Conservation (phyloP, 2,329 filamentous ascomycete species). For the Trichoderma atroviride region DNA sequence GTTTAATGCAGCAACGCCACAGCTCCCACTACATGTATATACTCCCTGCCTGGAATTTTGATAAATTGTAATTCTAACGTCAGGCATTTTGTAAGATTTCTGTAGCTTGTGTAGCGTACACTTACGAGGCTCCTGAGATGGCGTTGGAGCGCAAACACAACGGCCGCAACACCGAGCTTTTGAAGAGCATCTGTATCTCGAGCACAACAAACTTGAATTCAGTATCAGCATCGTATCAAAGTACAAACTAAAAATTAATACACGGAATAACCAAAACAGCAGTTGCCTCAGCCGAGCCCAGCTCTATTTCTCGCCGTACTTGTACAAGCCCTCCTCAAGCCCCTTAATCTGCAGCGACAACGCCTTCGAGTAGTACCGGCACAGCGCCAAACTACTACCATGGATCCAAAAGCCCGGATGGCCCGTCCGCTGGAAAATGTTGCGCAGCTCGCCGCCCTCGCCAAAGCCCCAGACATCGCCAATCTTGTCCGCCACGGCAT, state of each 20-base stretch:
- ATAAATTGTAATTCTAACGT: neutral
- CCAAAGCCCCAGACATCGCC: conserved; percentile 66
- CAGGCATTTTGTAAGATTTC: too few species aligned
- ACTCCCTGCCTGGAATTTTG: neutral
- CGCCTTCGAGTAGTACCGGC: conserved; percentile 60
- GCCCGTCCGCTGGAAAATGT: conserved; percentile 61
- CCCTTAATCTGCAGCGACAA: conserved; percentile 58
- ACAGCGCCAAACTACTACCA: conserved; percentile 65
- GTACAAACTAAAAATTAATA: neutral
- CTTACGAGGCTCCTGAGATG: too few species aligned
- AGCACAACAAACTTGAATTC: neutral
- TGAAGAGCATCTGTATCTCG: too few species aligned
- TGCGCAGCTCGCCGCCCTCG: conserved; percentile 57
- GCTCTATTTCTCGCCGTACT: conserved; percentile 38
- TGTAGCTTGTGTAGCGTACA: too few species aligned
- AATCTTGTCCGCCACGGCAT: conserved; percentile 60
- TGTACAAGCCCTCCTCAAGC: conserved; percentile 43
- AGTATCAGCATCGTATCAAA: neutral
- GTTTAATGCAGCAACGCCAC: neutral
- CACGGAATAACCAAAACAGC: neutral
- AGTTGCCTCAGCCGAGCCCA: neutral
- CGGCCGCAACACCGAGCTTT: too few species aligned
- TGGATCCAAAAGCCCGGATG: conserved; percentile 69
- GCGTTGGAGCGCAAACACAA: too few species aligned
- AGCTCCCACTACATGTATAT: neutral